Percentiles rank a stretch among this genome's conserved stretches.
Conservation (phyloP, 495 filamentous ascomycete species). For the Neurospora intermedia region DNA sequence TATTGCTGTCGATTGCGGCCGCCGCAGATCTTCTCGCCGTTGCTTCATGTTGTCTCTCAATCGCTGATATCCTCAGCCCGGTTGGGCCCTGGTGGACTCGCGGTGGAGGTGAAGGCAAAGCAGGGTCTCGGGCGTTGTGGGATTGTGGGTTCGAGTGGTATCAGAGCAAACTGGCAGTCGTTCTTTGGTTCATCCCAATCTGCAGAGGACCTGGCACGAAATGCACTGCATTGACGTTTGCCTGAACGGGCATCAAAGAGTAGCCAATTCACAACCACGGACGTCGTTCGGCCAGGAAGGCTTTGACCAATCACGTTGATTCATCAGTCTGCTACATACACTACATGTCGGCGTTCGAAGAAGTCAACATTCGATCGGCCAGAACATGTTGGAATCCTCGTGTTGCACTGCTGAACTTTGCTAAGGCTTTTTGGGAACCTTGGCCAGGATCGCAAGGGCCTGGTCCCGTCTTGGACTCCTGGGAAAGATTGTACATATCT, state of each 20-base stretch:
- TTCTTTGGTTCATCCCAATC: not conserved
- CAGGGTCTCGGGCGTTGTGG: not conserved
- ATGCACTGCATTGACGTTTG: not conserved
- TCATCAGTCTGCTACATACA: not conserved
- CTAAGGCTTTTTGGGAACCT: not conserved
- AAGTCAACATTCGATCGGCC: not conserved
- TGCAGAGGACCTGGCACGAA: not conserved
- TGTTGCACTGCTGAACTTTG: not conserved
- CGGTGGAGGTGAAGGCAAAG: not conserved
- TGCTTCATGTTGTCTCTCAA: not conserved
- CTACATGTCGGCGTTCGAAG: not conserved
- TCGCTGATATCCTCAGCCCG: not conserved
- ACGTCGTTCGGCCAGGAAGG: not conserved
- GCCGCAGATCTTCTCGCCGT: not conserved
- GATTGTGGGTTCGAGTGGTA: not conserved
- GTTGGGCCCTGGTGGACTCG: not conserved
- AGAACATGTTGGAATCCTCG: not conserved
- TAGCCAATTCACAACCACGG: not conserved
- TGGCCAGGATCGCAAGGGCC: not conserved
- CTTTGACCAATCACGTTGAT: not conserved
- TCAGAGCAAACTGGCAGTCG: not conserved
- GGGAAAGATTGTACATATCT: not conserved
- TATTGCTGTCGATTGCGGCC: not conserved
- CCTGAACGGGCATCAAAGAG: not conserved
- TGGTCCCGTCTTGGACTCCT: not conserved